phyloP scores from a whole-genome alignment of 1,284 basidiomycete genomes.

The Naganishia sp. region DNA sequence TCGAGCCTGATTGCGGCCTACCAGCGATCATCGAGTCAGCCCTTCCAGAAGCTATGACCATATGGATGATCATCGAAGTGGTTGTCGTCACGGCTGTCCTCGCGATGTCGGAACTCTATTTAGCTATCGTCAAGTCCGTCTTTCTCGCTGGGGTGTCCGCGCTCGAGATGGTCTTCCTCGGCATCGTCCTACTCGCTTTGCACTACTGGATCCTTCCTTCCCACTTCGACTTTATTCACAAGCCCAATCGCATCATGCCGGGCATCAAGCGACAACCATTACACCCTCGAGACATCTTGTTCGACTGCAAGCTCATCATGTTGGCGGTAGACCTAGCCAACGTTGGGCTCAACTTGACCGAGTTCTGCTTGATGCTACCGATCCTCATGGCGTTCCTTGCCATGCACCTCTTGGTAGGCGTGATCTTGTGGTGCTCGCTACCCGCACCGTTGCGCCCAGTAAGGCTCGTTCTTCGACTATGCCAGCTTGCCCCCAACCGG shows the following conservation, averaged over 20 bases:
- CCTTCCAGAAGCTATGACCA: neutral
- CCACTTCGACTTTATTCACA: slow-evolving; percentile 11
- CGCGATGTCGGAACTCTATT: neutral
- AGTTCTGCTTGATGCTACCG: slow-evolving; percentile 8
- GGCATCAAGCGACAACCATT: neutral
- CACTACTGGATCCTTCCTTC: slow-evolving; percentile 13
- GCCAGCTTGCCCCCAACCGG: too few species aligned
- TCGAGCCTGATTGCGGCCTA: too few species aligned
- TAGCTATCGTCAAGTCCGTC: neutral
- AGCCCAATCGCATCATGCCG: neutral
- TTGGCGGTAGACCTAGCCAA: neutral
- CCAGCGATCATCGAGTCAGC: neutral
- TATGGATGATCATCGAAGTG: neutral
- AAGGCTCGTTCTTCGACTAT: neutral
- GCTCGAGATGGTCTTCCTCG: neutral
- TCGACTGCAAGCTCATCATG: neutral
- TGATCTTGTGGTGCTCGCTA: neutral
- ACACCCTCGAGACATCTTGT: neutral
- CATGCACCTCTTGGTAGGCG: slow-evolving; percentile 5
- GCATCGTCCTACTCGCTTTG: neutral
- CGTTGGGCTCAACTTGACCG: neutral
- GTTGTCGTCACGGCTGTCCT: neutral
- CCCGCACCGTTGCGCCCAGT: neutral
- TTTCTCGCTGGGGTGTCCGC: neutral
- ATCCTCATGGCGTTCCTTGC: neutral